Conservation (phyloP, 345 rosid species). For the Eucalyptus cladocalyx region DNA sequence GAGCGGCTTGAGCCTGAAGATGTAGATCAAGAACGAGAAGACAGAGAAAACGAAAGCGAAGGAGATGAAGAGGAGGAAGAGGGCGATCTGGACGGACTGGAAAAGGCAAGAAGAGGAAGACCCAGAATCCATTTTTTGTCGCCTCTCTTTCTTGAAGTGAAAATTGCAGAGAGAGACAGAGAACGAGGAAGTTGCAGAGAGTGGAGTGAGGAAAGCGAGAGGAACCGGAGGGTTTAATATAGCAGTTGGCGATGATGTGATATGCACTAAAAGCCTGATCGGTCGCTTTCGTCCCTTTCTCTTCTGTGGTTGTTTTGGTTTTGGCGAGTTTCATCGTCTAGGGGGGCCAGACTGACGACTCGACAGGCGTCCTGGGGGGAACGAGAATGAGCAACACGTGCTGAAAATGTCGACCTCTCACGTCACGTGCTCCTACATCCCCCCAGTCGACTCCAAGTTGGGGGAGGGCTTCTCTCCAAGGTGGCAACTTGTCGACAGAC, state of each 20-base stretch:
- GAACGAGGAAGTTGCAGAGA: neutral
- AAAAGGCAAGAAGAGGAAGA: neutral
- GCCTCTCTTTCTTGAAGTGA: neutral
- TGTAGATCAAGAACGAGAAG: conserved; percentile 13
- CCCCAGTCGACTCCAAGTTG: neutral
- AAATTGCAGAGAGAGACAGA: neutral
- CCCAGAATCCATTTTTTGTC: neutral
- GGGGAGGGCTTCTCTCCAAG: neutral
- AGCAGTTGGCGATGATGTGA: neutral
- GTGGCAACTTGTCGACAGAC: neutral
- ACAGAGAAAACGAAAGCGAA: conserved; percentile 8
- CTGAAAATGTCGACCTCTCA: neutral
- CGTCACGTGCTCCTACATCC: neutral
- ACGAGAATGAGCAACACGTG: neutral
- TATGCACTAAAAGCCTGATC: neutral
- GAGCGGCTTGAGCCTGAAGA: conserved; percentile 12
- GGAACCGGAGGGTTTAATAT: neutral
- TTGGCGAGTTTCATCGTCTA: neutral
- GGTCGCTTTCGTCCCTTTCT: neutral
- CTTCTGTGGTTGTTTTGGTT: neutral
- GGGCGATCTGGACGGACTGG: neutral
- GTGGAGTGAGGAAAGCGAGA: neutral
- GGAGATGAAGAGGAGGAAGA: conserved; percentile 15
- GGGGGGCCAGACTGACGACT: neutral
- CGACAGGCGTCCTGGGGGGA: fast-evolving